phyloP scores from a whole-genome alignment of 176 grass and related monocot genomes.

The Zoysia japonica region DNA sequence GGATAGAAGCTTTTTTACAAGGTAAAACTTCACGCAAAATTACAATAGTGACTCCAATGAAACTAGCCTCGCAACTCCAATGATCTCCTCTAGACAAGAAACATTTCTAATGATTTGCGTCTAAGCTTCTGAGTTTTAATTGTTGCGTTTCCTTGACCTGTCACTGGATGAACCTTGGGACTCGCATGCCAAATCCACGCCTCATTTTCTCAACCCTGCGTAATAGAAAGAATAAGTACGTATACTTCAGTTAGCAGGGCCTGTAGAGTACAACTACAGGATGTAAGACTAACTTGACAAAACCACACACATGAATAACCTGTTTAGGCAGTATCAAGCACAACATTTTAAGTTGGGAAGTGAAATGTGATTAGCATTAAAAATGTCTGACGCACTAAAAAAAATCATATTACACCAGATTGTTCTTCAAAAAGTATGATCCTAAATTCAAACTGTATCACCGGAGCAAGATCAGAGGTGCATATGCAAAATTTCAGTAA shows the following conservation, averaged over 20 bases:
- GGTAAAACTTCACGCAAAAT: not conserved
- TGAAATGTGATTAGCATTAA: not conserved
- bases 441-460: not conserved
- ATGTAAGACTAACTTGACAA: constrained; percentile 6
- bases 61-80: constrained; percentile 15
- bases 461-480: too few relatives aligned
- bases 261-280: not conserved
- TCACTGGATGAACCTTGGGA: constrained; percentile 57
- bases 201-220: constrained; percentile 89
- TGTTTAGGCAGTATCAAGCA: not conserved
- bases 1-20: too few relatives aligned
- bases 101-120: not conserved
- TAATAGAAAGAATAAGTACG: constrained; percentile 4
- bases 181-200: constrained; percentile 86
- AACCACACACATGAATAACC: too few relatives aligned
- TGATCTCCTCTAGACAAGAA: not conserved
- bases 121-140: not conserved
- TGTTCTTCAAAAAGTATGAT: not conserved
- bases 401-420: not conserved
- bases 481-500: constrained; percentile 1
- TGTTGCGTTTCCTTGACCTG: not conserved
- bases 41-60: constrained; percentile 25
- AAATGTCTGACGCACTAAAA: constrained; percentile 7
- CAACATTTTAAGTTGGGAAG: not conserved
- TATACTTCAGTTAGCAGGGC: not conserved